Base-by-base conservation (phyloP, 2,329 filamentous ascomycete species). In the Colletotrichum sp. region DNA sequence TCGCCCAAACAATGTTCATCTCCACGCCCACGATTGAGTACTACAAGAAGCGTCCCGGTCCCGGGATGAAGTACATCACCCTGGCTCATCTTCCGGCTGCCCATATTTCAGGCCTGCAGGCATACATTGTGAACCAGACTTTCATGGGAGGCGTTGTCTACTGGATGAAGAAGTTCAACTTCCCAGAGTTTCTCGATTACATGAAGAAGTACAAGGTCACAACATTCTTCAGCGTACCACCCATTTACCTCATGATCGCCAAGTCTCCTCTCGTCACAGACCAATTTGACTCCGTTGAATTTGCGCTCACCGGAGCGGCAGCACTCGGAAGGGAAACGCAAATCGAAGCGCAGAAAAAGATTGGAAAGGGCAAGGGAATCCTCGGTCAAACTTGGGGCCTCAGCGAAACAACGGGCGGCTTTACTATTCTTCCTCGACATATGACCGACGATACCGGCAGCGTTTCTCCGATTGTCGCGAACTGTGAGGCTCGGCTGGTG, bases 131-230 rank as follows among this genome's bases (percentile, higher is more conserved):
- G 63, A 84, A 85, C 57, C 79, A 81, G 1, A 80, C 83, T 12
- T 88, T 87, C 74, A 81, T 86, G 48, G 89, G 86, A 36, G 86
- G 86, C 4, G 82, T 84, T 1, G 85, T 90, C 4, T 93, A 91
- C 84, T 93, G 92, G 92, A 93, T 93, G 92, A 84, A 87, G 6
- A 86, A 85, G 55, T 93, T 93, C 80, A 87, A 91, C 75, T 91
- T 92, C 74, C 80, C 82, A 3, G 83, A 87, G 48, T 92, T 93
- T 80, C 85, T 93, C 68, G 82, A 84, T 52, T 88, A 92, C 81
- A 86, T 85, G 78, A 85, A 86, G 57, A 84, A 85, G 65, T 88
- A 90, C 79, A 81, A 82, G 13, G 86, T 92, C 76, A 92, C 90
- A 0, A 84, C 81, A 67, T 89, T 93, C 80, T 90, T 91, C 80